phyloP scores from a whole-genome alignment of 176 grass and related monocot species.

The Themeda triandra region DNA sequence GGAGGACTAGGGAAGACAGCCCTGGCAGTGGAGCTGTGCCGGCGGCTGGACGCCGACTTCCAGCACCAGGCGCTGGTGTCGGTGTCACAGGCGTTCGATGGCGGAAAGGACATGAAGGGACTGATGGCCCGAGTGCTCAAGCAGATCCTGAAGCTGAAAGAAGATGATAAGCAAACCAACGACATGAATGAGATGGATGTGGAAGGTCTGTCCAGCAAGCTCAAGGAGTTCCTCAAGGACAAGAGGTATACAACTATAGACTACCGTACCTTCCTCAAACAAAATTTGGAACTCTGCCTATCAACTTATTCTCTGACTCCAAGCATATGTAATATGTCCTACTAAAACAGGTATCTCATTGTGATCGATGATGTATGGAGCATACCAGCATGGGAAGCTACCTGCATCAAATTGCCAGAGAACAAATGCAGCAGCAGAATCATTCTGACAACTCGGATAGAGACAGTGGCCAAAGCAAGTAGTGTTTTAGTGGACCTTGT shows the following conservation, averaged over 20 bases:
- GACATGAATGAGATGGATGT: too few relatives aligned
- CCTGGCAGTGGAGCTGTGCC: background rate
- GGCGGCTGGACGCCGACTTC: background rate
- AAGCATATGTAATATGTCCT: background rate
- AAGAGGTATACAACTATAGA: background rate
- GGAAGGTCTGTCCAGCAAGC: background rate
- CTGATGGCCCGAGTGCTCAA: background rate
- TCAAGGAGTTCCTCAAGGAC: background rate
- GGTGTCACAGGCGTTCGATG: background rate
- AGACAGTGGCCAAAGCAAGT: too few relatives aligned
- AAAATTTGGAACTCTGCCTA: background rate
- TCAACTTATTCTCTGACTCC: background rate
- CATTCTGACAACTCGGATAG: too few relatives aligned
- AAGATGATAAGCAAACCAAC: too few relatives aligned
- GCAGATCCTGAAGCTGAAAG: background rate
- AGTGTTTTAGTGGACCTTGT: background rate
- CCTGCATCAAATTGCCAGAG: too few relatives aligned
- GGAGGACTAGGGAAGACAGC: background rate
- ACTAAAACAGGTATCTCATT: too few relatives aligned
- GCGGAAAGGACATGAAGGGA: background rate
- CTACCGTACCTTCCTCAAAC: background rate
- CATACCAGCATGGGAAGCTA: too few relatives aligned
- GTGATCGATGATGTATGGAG: too few relatives aligned
- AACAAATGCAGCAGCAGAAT: too few relatives aligned
- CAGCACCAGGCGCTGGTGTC: background rate